Conservation (phyloP, 164 flowering plant species). For the Santalum album region DNA sequence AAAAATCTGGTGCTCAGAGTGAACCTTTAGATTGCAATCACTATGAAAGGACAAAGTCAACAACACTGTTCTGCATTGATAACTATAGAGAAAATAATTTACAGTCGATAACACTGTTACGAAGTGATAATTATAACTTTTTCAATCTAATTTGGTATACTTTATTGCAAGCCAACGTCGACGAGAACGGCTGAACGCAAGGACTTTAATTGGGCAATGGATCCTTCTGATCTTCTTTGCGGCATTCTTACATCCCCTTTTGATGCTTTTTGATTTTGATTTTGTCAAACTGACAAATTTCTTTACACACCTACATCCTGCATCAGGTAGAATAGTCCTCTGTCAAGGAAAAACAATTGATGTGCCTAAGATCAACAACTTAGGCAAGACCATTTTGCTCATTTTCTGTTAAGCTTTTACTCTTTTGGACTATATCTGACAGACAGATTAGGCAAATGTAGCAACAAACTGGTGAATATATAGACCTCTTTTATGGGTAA, state of each 20-base stretch:
- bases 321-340: constrained; percentile 12
- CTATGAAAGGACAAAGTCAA: no score
- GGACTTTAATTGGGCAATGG: constrained; percentile 48
- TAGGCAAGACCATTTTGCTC: background rate
- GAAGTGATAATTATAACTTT: background rate
- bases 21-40: no score
- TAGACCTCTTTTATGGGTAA: no score
- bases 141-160: constrained; percentile 38
- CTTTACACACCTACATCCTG: constrained; percentile 30
- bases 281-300: constrained; percentile 36
- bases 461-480: no score
- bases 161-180: constrained; percentile 37
- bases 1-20: no score
- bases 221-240: constrained; percentile 44
- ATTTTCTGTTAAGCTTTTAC: background rate
- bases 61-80: no score
- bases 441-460: background rate
- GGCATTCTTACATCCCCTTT: constrained; percentile 24
- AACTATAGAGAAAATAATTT: background rate
- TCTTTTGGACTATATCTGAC: background rate
- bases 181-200: constrained; percentile 37
- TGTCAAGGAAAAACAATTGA: background rate
- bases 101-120: background rate
- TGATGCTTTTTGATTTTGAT: constrained; percentile 33
- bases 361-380: background rate